Conservation (phyloP, 148 eudicot species). For the Rhododendron williamsianum region DNA sequence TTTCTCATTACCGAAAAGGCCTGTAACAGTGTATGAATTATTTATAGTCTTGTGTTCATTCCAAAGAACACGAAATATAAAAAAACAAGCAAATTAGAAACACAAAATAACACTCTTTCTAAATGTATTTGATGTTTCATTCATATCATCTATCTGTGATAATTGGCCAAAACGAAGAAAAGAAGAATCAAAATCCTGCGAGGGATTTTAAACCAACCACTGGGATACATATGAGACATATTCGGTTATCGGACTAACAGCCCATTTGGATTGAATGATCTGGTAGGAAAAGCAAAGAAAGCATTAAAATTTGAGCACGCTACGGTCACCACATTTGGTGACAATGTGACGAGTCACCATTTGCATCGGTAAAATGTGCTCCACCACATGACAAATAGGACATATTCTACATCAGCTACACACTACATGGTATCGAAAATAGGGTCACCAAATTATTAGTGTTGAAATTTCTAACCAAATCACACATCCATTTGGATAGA, state of each 20-base stretch:
- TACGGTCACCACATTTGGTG: no score
- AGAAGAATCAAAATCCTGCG: neutral
- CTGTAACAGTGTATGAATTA: neutral
- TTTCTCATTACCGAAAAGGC: neutral
- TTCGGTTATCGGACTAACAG: no score
- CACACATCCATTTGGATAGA: neutral
- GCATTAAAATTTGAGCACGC: no score
- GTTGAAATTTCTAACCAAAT: neutral
- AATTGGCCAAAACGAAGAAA: neutral
- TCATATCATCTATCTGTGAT: neutral
- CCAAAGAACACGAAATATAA: neutral
- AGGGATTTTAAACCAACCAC: neutral
- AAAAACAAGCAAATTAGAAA: neutral
- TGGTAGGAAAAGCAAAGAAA: no score
- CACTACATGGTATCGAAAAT: neutral
- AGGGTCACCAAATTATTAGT: neutral
- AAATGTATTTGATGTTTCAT: neutral
- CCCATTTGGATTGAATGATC: no score
- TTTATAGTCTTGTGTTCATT: neutral
- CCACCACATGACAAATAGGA: no score
- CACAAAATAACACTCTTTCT: neutral
- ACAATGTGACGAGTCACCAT: no score
- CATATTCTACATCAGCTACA: neutral
- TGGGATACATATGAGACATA: no score
- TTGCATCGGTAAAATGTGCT: no score